A percentile compares a stretch with the other conserved stretches of the same genome.
Evolutionary conservation across 768 basidiomycete species (phyloP).

Genomic region (Mycena crocata): DNA sequence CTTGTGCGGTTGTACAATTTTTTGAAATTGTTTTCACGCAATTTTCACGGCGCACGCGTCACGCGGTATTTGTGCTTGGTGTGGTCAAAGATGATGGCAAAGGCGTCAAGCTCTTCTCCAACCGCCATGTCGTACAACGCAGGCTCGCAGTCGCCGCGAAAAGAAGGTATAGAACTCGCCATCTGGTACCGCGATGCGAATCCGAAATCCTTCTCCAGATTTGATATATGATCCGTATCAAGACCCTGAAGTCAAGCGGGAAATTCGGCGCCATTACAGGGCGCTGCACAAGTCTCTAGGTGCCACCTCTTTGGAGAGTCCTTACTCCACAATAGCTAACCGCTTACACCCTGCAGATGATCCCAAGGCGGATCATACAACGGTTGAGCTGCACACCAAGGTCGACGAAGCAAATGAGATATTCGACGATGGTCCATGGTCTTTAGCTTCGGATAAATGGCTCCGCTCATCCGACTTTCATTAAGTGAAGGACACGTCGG

Average conservation of each 20-base stretch:
- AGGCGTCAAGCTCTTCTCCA: no score
- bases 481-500: conserved; percentile 81
- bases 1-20: no score
- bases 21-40: no score
- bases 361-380: conserved; percentile 55
- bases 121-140: no score
- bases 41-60: no score
- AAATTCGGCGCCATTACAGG: conserved; percentile 13
- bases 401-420: conserved; percentile 68
- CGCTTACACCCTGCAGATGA: not conserved
- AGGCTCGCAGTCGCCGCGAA: not conserved
- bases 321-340: not conserved
- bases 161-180: not conserved
- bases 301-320: not conserved
- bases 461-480: not conserved
- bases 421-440: conserved; percentile 66
- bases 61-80: not conserved
- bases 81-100: not conserved
- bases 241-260: conserved; percentile 11
- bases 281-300: conserved; percentile 15
- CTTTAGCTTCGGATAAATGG: not conserved
- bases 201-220: not conserved
- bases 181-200: not conserved
- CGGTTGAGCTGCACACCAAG: conserved; percentile 62
- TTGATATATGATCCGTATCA: conserved; percentile 24